These are phyloP conservation scores for Neurospora intermedia DNA, from an alignment of 495 filamentous ascomycete species.

Conservation along the genomic window DNA sequence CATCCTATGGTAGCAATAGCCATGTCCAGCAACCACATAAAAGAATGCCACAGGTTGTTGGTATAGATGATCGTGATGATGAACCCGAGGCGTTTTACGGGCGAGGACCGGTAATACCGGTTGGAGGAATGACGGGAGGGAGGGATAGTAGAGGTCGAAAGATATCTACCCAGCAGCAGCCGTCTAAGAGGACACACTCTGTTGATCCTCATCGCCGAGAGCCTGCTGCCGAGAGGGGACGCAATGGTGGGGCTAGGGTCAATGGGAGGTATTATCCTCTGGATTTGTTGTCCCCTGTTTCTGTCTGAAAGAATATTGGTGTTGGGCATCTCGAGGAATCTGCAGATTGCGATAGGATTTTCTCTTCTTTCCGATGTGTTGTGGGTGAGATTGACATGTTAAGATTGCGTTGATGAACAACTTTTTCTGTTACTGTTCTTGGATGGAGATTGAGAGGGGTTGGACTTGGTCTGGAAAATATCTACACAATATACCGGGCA, in stretches of 20 bases:
- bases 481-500: neutral
- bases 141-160: neutral
- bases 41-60: neutral
- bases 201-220: neutral
- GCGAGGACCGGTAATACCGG: neutral
- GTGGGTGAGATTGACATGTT: neutral
- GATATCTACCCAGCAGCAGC: neutral
- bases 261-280: neutral
- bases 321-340: neutral
- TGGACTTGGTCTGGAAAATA: neutral
- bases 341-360: neutral
- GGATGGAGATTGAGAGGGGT: neutral
- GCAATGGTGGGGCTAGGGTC: neutral
- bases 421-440: neutral
- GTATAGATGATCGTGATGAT: neutral
- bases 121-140: neutral
- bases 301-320: neutral
- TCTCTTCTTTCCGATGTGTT: neutral
- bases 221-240: neutral
- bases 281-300: slow-evolving; percentile 4
- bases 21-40: neutral
- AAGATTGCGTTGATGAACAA: neutral
- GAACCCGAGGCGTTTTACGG: neutral
- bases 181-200: neutral
- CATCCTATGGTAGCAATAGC: neutral